These are phyloP conservation scores for Aegilops tauschii DNA, from an alignment of 176 grass and related monocot species.

Conservation along the genomic window DNA sequence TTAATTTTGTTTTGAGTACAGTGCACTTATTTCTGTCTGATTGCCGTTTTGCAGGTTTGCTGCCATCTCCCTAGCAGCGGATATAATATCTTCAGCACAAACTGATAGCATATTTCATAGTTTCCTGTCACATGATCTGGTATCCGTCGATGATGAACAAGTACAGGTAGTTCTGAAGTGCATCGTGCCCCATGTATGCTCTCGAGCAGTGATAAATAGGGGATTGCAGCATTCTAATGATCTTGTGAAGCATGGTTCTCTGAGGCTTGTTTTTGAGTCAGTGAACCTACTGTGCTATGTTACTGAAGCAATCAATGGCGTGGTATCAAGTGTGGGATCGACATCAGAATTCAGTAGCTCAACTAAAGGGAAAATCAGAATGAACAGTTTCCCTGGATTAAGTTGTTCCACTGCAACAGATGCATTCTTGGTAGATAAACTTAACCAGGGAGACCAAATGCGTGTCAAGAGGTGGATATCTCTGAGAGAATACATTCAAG, in stretches of 20 bases:
- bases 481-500: conserved; percentile 76
- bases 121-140: conserved; percentile 45
- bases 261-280: conserved; percentile 75
- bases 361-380: conserved; percentile 22
- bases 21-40: conserved; percentile 24
- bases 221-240: conserved; percentile 82
- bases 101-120: conserved; percentile 35
- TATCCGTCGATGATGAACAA: conserved; percentile 55
- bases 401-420: conserved; percentile 41
- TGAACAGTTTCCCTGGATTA: conserved; percentile 38
- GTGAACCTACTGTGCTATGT: conserved; percentile 58
- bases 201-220: conserved; percentile 74
- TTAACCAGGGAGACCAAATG: conserved; percentile 32
- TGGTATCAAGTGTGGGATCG: conserved; percentile 11
- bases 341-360: conserved; percentile 24
- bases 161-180: conserved; percentile 68
- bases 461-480: conserved; percentile 48
- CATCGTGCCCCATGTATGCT: conserved; percentile 64
- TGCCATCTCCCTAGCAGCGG: conserved; percentile 72
- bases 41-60: conserved; percentile 63
- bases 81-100: conserved; percentile 68
- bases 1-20: conserved; percentile 17
- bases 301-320: conserved; percentile 46
- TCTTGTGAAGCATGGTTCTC: conserved; percentile 83
- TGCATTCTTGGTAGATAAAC: conserved; percentile 24